Evolutionary conservation across 371 early-diverging fungal species (phyloP), one percentile per base, ranked within the genome.

Genomic region (Mortierella sp.): DNA sequence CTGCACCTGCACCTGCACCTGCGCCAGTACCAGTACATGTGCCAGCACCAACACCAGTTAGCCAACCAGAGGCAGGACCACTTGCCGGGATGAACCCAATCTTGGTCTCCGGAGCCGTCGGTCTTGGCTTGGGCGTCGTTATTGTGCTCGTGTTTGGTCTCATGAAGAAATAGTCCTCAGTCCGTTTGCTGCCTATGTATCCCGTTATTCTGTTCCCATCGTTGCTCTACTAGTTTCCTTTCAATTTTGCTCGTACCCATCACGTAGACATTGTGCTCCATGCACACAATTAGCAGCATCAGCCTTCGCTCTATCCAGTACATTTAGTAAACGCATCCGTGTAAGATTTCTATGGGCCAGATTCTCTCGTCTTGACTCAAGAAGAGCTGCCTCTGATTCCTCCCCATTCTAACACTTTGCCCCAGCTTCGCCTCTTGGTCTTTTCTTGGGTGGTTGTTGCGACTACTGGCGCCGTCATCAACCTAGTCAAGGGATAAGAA

Each of bases 361-460:
- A n/a, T n/a, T n/a, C n/a, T n/a, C n/a, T n/a, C n/a, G n/a, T n/a
- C n/a, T n/a, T n/a, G n/a, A 27, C 19, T 56, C 47, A 71, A 2
- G 51, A 60, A n/a, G 66, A 71, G 17, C 73, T 72, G 31, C 63
- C 63, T 67, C 63, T 73, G 31, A 73, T 67, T 3, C 73, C 73
- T 10, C 73, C 73, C 73, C 73, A 73, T 37, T 73, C 73, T 14
- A 73, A 59, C 17, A 73, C 67, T 40, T 67, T 73, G 73, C 73
- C 67, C 73, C 73, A 73, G 56, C 62, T 67, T 58, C 73, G 67
- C 44, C 61, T 54, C 58, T 73, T 73, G 25, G 62, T 67, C 37
- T 53, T 51, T 41, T 73, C 73, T 46, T 73, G 73, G 0, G 73
- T 63, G 10, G 59, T 59, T 21, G 73, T 34, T 21, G 67, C 63